phyloP scores from a whole-genome alignment of 2,329 filamentous ascomycete species.

The Raffaelea deltoideospora region DNA sequence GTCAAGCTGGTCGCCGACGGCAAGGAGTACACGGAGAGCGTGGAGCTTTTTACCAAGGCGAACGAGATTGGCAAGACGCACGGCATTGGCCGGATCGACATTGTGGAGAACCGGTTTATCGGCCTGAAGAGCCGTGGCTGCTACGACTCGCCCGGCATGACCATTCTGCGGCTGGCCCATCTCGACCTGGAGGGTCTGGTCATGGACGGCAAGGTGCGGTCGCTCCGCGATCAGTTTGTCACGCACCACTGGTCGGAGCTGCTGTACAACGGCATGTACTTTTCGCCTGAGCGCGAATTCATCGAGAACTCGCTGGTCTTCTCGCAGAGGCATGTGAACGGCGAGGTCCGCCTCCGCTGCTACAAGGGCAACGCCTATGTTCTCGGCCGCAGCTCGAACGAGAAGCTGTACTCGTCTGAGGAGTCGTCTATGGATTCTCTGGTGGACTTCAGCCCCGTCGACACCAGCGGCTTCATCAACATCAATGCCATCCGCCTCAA shows the following conservation, averaged over 20 bases:
- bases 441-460: constrained; percentile 23
- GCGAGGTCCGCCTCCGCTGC: constrained; percentile 20
- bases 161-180: constrained; percentile 22
- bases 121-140: constrained; percentile 69
- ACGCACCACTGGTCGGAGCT: constrained; percentile 33
- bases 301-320: constrained; percentile 48
- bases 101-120: constrained; percentile 60
- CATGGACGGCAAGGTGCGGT: constrained; percentile 42
- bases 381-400: constrained; percentile 27
- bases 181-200: constrained; percentile 32
- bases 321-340: constrained; percentile 37
- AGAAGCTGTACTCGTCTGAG: constrained; percentile 35
- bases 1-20: constrained; percentile 37
- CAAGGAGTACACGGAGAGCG: constrained; percentile 49
- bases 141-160: constrained; percentile 53
- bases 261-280: constrained; percentile 30
- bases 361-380: constrained; percentile 30
- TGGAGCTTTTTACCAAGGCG: constrained; percentile 56
- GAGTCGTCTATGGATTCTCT: constrained; percentile 36
- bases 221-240: constrained; percentile 42
- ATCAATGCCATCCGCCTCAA: constrained; percentile 53
- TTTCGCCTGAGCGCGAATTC: constrained; percentile 39
- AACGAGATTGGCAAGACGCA: constrained; percentile 58
- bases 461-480: constrained; percentile 42
- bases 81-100: constrained; percentile 70